A percentile compares a stretch with the other conserved stretches of the same genome.
phyloP scores from a whole-genome alignment of 2,329 filamentous ascomycete species.

The Fusarium fujikuroi region DNA sequence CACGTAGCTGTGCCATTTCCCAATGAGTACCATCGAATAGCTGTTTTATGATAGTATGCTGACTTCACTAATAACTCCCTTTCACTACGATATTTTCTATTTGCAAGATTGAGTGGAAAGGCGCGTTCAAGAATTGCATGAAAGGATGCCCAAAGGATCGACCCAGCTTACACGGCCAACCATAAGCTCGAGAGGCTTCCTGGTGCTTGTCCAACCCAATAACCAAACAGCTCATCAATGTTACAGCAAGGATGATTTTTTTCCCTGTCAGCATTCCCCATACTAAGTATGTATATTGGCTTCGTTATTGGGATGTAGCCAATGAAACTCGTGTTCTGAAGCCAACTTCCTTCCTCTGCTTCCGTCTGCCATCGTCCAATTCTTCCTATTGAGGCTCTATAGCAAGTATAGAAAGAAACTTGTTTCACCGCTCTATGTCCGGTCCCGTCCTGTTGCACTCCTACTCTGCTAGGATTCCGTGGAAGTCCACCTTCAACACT shows the following conservation, averaged over 20 bases:
- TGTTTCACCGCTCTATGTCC: conserved; percentile 27
- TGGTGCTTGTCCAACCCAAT: background rate
- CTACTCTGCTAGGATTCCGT: conserved; percentile 21
- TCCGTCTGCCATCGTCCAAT: background rate
- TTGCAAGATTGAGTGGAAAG: background rate
- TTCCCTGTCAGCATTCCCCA: background rate
- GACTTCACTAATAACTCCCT: background rate
- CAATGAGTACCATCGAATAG: background rate
- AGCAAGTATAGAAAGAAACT: background rate
- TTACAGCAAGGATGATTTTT: background rate
- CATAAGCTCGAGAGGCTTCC: background rate
- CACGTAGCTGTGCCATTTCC: background rate
- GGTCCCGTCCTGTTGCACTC: conserved; percentile 6
- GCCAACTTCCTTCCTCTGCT: background rate
- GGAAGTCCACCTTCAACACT: conserved; percentile 1
- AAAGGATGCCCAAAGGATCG: conserved; percentile 13
- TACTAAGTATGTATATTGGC: background rate
- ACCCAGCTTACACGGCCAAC: background rate
- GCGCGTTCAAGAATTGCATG: background rate
- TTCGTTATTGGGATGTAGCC: background rate
- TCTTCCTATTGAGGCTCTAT: background rate
- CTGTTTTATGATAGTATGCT: background rate
- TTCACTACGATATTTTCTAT: background rate
- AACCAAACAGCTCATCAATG: background rate
- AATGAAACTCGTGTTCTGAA: background rate